Evolutionary conservation across 2,329 filamentous ascomycete genomes (phyloP).

Genomic region (Aspergillus pseudonomiae): DNA sequence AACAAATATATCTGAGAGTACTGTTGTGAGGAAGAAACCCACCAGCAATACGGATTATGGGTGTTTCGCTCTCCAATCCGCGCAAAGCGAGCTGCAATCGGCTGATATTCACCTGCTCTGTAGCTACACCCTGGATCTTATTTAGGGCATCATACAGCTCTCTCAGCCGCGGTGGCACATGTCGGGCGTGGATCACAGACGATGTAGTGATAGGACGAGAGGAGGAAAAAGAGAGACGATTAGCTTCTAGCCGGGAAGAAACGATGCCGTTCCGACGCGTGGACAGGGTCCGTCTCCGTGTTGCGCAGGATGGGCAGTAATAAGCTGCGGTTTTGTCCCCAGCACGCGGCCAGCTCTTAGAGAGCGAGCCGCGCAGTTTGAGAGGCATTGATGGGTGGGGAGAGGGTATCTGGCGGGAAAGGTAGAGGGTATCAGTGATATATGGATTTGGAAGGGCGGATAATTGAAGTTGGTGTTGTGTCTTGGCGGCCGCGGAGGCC

Average conservation of each 20-base stretch:
- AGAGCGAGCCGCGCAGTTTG: conserved; percentile 40
- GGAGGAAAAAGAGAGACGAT: conserved; percentile 14
- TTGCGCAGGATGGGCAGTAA: conserved; percentile 47
- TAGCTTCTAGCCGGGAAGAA: conserved; percentile 15
- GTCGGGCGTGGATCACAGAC: conserved; percentile 57
- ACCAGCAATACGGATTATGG: conserved; percentile 61
- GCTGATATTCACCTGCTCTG: conserved; percentile 61
- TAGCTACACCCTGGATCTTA: conserved; percentile 55
- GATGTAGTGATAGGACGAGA: conserved; percentile 51
- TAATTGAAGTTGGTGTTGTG: conserved; percentile 9
- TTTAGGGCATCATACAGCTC: conserved; percentile 58
- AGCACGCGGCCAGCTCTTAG: conserved; percentile 37
- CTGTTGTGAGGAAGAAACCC: conserved; percentile 21
- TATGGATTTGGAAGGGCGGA: conserved; percentile 6
- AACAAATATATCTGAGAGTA: neutral
- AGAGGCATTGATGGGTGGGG: conserved; percentile 38
- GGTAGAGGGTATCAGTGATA: conserved; percentile 11
- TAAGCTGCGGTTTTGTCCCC: conserved; percentile 31
- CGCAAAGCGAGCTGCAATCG: conserved; percentile 62
- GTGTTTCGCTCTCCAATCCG: conserved; percentile 58
- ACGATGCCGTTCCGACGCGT: conserved; percentile 27
- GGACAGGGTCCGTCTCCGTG: conserved; percentile 36
- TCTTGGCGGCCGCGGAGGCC: conserved; percentile 19
- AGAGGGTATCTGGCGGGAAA: conserved; percentile 13
- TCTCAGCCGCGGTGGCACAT: conserved; percentile 55